These are phyloP conservation scores for Erythrobasidium hasegawianum DNA, from an alignment of 1,284 basidiomycete species.

Conservation along the genomic window DNA sequence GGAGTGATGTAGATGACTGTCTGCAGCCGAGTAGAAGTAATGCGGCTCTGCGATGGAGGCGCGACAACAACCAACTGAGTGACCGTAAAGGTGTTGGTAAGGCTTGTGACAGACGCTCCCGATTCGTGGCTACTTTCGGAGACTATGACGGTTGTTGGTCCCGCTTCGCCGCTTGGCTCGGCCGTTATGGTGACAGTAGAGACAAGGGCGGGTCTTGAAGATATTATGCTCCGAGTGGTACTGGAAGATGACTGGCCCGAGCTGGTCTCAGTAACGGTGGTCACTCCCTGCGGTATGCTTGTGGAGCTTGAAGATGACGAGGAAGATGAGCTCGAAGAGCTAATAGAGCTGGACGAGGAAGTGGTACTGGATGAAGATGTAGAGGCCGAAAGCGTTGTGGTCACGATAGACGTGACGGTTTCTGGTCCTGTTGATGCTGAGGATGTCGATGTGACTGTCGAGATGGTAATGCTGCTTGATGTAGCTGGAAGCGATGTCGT, in stretches of 20 bases:
- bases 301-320: not conserved
- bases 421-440: conserved; percentile 6
- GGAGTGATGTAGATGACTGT: conserved; percentile 26
- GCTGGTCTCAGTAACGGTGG: not conserved
- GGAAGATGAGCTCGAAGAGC: not conserved
- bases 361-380: too few species aligned
- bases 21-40: conserved; percentile 20
- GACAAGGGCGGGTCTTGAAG: not conserved
- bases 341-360: not conserved
- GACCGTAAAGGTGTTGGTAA: conserved; percentile 20
- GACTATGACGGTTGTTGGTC: conserved; percentile 20
- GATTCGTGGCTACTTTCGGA: not conserved
- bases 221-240: not conserved
- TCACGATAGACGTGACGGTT: conserved; percentile 15
- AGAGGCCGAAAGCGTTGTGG: conserved; percentile 8
- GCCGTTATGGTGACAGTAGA: conserved; percentile 18
- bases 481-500: conserved; percentile 1
- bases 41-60: not conserved
- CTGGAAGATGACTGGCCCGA: not conserved
- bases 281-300: not conserved
- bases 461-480: conserved; percentile 3
- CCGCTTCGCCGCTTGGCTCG: not conserved
- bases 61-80: conserved; percentile 25
- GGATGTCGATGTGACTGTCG: conserved; percentile 20
- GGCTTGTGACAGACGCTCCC: not conserved